Evolutionary conservation across 306 rosid genomes (phyloP).

Genomic region (Quercus ilex): DNA sequence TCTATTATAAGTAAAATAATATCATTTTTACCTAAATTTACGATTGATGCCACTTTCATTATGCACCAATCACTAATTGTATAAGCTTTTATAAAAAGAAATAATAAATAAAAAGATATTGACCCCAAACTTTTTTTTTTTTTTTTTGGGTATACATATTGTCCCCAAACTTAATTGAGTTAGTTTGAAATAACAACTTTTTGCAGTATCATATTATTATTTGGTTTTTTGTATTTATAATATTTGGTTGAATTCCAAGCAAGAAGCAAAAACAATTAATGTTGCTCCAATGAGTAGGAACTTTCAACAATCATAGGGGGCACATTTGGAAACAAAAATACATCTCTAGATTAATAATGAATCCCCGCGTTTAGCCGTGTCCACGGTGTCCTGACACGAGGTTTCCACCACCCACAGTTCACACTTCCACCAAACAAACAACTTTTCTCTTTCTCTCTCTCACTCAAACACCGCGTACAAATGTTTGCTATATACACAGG

Average conservation of each 20-base stretch:
- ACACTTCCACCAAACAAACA: background rate
- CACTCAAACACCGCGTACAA: constrained; percentile 6
- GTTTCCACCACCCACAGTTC: constrained; percentile 13
- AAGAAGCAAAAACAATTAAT: background rate
- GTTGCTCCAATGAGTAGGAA: background rate
- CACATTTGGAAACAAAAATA: background rate
- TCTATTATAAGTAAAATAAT: no score
- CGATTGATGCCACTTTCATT: no score
- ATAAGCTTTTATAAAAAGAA: no score
- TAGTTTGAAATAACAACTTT: no score
- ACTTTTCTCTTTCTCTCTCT: background rate
- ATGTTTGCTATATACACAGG: background rate
- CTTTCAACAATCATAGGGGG: background rate
- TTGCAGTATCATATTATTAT: background rate
- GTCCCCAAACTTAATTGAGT: no score
- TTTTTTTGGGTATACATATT: no score
- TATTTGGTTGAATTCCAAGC: background rate
- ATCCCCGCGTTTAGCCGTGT: constrained; percentile 30
- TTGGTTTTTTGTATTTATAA: no score
- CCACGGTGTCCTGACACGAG: background rate
- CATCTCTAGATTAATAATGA: constrained; percentile 8
- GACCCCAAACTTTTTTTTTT: no score
- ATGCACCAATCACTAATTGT: no score
- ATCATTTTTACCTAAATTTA: no score
- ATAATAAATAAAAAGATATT: no score